phyloP scores from a whole-genome alignment of 768 basidiomycete species.

The Phylloporus rhodoxanthus region DNA sequence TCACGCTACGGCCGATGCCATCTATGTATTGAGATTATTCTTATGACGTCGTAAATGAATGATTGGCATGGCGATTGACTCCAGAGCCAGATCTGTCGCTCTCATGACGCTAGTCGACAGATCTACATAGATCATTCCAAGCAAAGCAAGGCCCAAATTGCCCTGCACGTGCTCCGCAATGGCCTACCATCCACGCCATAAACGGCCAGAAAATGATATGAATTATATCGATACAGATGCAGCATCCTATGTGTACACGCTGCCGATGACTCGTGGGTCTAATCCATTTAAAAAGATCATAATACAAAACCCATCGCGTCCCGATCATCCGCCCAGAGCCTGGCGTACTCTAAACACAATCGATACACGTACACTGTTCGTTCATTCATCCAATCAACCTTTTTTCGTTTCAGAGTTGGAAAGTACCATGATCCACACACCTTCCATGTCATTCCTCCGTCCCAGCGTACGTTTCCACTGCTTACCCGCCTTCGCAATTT shows the following conservation, averaged over 20 bases:
- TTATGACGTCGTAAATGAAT: too few relatives aligned
- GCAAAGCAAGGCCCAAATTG: too few relatives aligned
- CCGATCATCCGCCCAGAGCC: constrained; percentile 80
- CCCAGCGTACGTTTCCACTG: constrained; percentile 86
- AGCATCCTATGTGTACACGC: neutral
- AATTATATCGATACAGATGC: neutral
- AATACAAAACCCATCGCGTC: constrained; percentile 50
- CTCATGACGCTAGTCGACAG: too few relatives aligned
- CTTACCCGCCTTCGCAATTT: constrained; percentile 89
- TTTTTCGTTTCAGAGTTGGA: neutral
- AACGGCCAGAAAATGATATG: neutral
- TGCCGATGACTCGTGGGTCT: neutral
- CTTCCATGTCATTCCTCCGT: constrained; percentile 87
- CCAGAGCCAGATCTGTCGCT: too few relatives aligned
- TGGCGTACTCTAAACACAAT: too few relatives aligned
- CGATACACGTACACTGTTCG: constrained; percentile 76
- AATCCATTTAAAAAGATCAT: neutral
- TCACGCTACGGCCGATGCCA: too few relatives aligned
- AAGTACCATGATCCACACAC: constrained; percentile 37
- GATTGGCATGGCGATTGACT: too few relatives aligned
- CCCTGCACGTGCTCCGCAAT: too few relatives aligned
- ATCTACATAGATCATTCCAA: too few relatives aligned
- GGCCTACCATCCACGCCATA: neutral
- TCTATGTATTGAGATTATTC: too few relatives aligned
- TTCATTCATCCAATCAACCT: neutral